Evolutionary conservation across 1,284 basidiomycete species (phyloP).

Genomic region (Papiliotrema terrestris): DNA sequence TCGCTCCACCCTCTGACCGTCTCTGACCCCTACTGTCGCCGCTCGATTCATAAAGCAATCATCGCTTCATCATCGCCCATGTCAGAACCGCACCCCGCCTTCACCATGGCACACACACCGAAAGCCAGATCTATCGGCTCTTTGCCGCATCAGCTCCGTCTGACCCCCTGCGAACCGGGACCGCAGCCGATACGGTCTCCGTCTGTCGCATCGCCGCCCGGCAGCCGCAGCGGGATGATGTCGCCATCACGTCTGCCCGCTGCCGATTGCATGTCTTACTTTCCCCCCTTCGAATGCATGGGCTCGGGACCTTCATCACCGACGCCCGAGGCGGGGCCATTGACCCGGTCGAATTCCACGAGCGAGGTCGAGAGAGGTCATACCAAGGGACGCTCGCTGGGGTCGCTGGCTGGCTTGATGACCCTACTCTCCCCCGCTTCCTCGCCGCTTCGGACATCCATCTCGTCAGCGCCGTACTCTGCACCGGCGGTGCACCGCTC

Average conservation of each 20-base stretch:
- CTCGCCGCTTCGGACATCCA: background rate
- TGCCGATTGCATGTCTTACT: constrained; percentile 30
- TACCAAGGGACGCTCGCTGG: constrained; percentile 18
- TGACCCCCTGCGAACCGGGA: background rate
- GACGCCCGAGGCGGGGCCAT: constrained; percentile 1
- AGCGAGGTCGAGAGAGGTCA: constrained; percentile 7
- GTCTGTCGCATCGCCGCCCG: background rate
- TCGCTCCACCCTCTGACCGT: no score
- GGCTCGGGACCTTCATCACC: constrained; percentile 9
- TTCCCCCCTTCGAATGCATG: constrained; percentile 35
- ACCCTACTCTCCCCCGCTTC: constrained; percentile 10
- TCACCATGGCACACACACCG: constrained; percentile 4
- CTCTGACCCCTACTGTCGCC: no score
- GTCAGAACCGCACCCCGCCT: no score
- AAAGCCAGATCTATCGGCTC: constrained; percentile 26
- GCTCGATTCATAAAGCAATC: no score
- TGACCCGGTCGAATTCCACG: background rate
- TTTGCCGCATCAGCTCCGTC: background rate
- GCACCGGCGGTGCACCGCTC: background rate
- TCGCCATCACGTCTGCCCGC: constrained; percentile 28
- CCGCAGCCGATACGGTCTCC: constrained; percentile 7
- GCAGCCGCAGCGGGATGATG: background rate
- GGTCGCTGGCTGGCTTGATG: constrained; percentile 20
- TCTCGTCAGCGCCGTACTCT: background rate
- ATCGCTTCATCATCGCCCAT: no score